Percentiles rank a stretch among this genome's conserved stretches.
Conservation (phyloP, 495 filamentous ascomycete species). For the Cercophora newfieldiana region DNA sequence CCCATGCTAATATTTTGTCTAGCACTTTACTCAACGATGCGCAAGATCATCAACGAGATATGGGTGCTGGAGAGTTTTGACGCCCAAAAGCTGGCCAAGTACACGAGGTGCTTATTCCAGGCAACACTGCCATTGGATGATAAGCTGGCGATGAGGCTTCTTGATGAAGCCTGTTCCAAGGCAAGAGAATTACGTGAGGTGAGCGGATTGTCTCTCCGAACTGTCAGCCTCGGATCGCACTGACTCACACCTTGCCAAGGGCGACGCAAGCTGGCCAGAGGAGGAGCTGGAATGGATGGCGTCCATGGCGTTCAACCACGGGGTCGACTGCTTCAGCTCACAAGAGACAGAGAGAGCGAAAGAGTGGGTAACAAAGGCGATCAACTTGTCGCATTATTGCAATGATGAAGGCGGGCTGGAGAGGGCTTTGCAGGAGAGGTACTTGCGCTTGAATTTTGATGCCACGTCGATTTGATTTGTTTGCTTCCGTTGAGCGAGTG, state of each 20-base stretch:
- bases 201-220: slow-evolving; percentile 14
- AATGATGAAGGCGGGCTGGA: slow-evolving; percentile 54
- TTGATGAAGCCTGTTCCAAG: slow-evolving; percentile 56
- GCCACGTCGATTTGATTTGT: not conserved
- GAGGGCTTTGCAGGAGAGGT: slow-evolving; percentile 54
- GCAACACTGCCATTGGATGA: slow-evolving; percentile 54
- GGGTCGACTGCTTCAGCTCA: slow-evolving; percentile 66
- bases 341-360: slow-evolving; percentile 57
- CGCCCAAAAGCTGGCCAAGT: slow-evolving; percentile 61
- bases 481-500: not conserved
- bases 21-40: slow-evolving; percentile 52
- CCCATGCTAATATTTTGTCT: slow-evolving; percentile 7
- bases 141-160: slow-evolving; percentile 50
- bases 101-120: slow-evolving; percentile 72
- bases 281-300: slow-evolving; percentile 80
- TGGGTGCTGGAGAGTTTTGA: slow-evolving; percentile 55
- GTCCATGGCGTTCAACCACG: slow-evolving; percentile 70
- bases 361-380: slow-evolving; percentile 66
- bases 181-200: slow-evolving; percentile 47
- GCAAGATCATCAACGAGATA: slow-evolving; percentile 64
- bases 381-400: slow-evolving; percentile 60
- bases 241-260: slow-evolving; percentile 28
- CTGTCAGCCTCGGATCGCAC: not conserved
- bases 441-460: slow-evolving; percentile 52
- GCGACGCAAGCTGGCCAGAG: slow-evolving; percentile 56